Percentiles rank a stretch among this genome's conserved stretches.
Conservation (phyloP, 352 stramenopile species). For the Nothophytophthora sp. region DNA sequence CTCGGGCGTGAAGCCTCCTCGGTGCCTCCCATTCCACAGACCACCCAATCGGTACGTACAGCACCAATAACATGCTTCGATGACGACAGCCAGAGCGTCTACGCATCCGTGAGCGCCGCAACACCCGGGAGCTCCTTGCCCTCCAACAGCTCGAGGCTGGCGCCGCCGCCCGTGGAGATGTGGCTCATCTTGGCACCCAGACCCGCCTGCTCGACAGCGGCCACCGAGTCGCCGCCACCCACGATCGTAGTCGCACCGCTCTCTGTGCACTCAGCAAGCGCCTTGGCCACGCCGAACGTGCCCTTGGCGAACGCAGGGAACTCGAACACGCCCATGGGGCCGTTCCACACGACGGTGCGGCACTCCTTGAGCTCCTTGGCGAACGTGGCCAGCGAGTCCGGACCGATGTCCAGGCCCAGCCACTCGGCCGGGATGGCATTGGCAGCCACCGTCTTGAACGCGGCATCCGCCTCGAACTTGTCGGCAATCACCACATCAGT, state of each 20-base stretch:
- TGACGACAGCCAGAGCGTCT: too few species aligned
- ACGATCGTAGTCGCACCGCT: constrained; percentile 89
- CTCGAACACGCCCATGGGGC: constrained; percentile 98
- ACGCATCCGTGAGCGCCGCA: constrained; percentile 85
- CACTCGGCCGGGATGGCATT: constrained; percentile 95
- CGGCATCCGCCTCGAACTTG: constrained; percentile 73
- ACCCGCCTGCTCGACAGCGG: constrained; percentile 93
- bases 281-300: constrained; percentile 92
- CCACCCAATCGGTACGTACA: too few species aligned
- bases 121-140: constrained; percentile 98
- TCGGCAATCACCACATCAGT: constrained; percentile 96
- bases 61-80: too few species aligned
- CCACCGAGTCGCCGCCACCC: constrained; percentile 96
- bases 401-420: constrained; percentile 93
- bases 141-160: constrained; percentile 98
- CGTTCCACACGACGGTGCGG: constrained; percentile 93
- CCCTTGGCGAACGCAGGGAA: constrained; percentile 96
- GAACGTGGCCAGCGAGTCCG: constrained; percentile 58
- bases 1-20: too few species aligned
- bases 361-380: constrained; percentile 89
- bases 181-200: constrained; percentile 95
- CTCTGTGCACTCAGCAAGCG: constrained; percentile 89
- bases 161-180: constrained; percentile 98
- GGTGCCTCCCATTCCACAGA: too few species aligned
- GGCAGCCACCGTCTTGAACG: constrained; percentile 52